Percentiles rank a stretch among this genome's conserved stretches.
phyloP scores from a whole-genome alignment of 345 rosid species.

The Hibiscus trionum region DNA sequence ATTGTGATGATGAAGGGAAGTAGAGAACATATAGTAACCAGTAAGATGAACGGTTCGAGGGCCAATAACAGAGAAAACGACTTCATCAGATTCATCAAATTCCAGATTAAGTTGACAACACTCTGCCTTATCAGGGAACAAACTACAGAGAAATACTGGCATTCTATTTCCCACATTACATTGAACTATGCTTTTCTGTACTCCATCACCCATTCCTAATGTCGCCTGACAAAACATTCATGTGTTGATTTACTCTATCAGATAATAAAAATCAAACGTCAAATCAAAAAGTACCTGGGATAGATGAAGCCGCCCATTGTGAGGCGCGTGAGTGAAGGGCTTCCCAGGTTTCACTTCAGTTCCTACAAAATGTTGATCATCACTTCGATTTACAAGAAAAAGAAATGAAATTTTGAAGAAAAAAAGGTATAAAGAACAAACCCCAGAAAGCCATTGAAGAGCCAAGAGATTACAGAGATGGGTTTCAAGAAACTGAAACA shows the following conservation, averaged over 20 bases:
- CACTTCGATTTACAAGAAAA: neutral
- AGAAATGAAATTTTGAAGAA: too few species aligned
- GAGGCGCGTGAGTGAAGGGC: conserved; percentile 40
- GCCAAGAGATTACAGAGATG: neutral
- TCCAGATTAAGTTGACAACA: conserved; percentile 57
- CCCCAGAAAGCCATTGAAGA: conserved; percentile 4
- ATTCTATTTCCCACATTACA: conserved; percentile 62
- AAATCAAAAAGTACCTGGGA: conserved; percentile 40
- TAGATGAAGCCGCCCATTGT: conserved; percentile 48
- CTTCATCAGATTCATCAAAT: conserved; percentile 66
- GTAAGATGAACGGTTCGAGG: conserved; percentile 61
- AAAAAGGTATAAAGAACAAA: neutral
- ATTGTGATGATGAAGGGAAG: conserved; percentile 2
- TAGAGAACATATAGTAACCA: conserved; percentile 38
- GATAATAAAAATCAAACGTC: neutral
- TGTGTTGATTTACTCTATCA: neutral
- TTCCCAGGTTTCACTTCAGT: conserved; percentile 56
- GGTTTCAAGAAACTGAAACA: neutral
- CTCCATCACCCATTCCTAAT: conserved; percentile 39
- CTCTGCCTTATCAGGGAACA: conserved; percentile 47
- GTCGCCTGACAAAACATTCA: conserved; percentile 30
- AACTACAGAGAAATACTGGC: conserved; percentile 50
- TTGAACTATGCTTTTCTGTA: conserved; percentile 42
- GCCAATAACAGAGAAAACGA: conserved; percentile 65
- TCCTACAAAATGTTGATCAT: conserved; percentile 28